Percentiles rank a stretch among this genome's conserved stretches.
Evolutionary conservation across 2,329 filamentous ascomycete species (phyloP).

Genomic region (Arachnomyces sp.): DNA sequence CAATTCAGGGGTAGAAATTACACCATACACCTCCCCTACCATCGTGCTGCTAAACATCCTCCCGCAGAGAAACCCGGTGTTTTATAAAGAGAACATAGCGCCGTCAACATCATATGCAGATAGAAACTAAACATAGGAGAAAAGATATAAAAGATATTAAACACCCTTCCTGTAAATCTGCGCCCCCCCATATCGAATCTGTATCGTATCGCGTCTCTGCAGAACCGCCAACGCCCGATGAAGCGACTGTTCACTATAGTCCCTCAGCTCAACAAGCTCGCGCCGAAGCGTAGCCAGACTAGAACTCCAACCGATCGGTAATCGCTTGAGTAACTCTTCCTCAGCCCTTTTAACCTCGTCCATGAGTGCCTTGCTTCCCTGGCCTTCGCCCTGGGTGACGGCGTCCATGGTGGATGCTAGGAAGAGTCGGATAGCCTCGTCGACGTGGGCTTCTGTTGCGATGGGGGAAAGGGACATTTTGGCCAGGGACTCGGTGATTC

Average conservation of each 20-base stretch:
- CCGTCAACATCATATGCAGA: no score
- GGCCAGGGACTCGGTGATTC: constrained; percentile 90
- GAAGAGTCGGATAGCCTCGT: constrained; percentile 95
- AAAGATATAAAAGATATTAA: constrained; percentile 20
- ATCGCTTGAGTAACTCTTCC: constrained; percentile 72
- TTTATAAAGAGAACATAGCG: no score
- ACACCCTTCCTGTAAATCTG: constrained; percentile 42
- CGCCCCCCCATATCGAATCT: constrained; percentile 41
- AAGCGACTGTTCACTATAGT: constrained; percentile 78
- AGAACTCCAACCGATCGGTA: constrained; percentile 94
- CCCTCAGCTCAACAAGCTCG: constrained; percentile 87
- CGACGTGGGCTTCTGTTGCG: constrained; percentile 84
- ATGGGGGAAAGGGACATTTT: constrained; percentile 81
- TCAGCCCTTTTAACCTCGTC: constrained; percentile 83
- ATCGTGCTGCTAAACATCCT: no score
- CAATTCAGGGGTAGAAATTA: no score
- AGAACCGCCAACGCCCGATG: constrained; percentile 78
- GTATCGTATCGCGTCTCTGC: constrained; percentile 69
- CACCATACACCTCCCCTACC: no score
- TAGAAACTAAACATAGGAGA: constrained; percentile 8
- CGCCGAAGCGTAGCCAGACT: constrained; percentile 75
- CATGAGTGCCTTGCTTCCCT: constrained; percentile 79
- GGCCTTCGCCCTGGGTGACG: constrained; percentile 77
- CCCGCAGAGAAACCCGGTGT: no score
- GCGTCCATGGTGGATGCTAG: constrained; percentile 96